Base-by-base conservation (phyloP, 2,329 filamentous ascomycete genomes). In the Cercospora brassicicola region DNA sequence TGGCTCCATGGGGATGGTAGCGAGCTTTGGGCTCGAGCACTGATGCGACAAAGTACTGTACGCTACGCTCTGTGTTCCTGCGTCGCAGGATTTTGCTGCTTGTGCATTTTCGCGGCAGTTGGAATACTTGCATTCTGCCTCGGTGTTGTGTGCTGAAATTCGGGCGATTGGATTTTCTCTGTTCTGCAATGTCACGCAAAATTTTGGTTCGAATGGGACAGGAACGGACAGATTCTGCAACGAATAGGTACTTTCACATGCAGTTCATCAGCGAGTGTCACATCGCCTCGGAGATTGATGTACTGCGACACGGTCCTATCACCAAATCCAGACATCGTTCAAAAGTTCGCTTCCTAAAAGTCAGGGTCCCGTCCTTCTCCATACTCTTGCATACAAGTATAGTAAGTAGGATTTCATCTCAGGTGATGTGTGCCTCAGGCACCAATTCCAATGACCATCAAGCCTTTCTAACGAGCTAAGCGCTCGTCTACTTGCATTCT, bases 261-360 rank as follows among this genome's bases (percentile, higher is more conserved):
- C 45, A 9, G n/a, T 59, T 28, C 26, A 33, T 11, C 6, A 18
- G 56, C 28, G 15, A 23, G 20, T 33, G 28, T 59, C 31, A 36
- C 56, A 39, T 59, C 26, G 56, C 31, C 26, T 59, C 56, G 56
- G 31, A 59, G 56, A 33, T 59, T 48, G 45, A 48, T 48, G n/a
- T 18, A 48, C 18, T 13, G 0, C 45, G 45, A 59, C 56, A 36
- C 56, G 56, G 56, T 23, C 31, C 26, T 33, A 33, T 33, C 56
- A 33, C 56, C 56, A 59, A 33, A 59, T 31, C 1, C 56, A 59
- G 31, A 33, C 26, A 59, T 13, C n/a, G 31, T 23, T 23, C 56
- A 36, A 15, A n/a, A 42, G 23, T 23, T 31, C 28, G 15, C 31
- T 36, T 33, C 56, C 31, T 59, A 15, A 18, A 31, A 59, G 45